Conservation (phyloP, 2,329 filamentous ascomycete species). For the Hortaea werneckii region DNA sequence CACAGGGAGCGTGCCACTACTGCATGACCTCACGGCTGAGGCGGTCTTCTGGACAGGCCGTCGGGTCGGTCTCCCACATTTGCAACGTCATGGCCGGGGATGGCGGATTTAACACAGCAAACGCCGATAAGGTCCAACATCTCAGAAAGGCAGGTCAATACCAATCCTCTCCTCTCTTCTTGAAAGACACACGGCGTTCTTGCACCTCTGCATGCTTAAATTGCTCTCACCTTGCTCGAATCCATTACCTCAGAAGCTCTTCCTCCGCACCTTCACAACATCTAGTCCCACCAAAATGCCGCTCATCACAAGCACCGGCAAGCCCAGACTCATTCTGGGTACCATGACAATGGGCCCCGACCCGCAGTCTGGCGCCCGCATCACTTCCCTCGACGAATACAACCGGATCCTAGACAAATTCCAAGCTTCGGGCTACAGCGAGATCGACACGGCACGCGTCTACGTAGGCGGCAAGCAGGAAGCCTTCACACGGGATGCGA, state of each 20-base stretch:
- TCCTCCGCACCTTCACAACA: background rate
- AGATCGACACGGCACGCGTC: constrained; percentile 71
- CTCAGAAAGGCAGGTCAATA: background rate
- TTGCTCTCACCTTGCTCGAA: too few species aligned
- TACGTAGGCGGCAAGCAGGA: constrained; percentile 69
- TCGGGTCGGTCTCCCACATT: background rate
- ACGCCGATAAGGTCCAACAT: background rate
- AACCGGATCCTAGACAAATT: constrained; percentile 64
- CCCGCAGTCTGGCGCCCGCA: constrained; percentile 53
- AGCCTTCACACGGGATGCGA: constrained; percentile 62
- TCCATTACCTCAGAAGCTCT: too few species aligned
- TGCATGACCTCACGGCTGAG: too few species aligned
- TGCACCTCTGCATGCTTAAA: too few species aligned
- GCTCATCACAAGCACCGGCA: constrained; percentile 35
- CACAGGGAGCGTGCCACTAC: too few species aligned
- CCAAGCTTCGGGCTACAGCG: constrained; percentile 69
- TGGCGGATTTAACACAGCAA: background rate
- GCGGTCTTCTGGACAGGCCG: too few species aligned
- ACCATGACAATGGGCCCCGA: constrained; percentile 57
- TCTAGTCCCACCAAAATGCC: constrained; percentile 26
- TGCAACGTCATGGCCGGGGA: background rate
- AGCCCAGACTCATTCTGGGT: constrained; percentile 59
- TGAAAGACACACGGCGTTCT: too few species aligned
- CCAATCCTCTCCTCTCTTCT: background rate
- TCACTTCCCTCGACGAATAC: constrained; percentile 61